Base-by-base conservation (phyloP, 2,329 filamentous ascomycete genomes). In the Harringtonia lauricola region DNA sequence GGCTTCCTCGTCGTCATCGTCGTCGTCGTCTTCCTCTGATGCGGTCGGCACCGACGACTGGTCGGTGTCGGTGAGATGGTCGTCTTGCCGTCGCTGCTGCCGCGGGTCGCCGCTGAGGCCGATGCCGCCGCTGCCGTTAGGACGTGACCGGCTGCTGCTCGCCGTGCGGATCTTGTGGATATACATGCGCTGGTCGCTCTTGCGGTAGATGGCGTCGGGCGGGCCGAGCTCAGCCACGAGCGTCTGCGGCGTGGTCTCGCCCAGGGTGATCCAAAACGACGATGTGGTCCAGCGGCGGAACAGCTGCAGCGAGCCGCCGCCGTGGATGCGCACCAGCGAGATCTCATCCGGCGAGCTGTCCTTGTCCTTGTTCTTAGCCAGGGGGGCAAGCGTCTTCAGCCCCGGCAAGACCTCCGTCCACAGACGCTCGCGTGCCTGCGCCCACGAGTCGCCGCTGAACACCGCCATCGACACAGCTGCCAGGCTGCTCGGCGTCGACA, bases 171-270 rank as follows among this genome's bases (percentile, higher is more conserved):
- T 68, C 59, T 81, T 79, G 59, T 95, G 89, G 42, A 95, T 92
- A 13, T 86, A 84, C 65, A 95, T 83, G 39, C 86, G 78, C 58
- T 88, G 82, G 58, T 95, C 88, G 55, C 84, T 86, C 64, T 94
- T 95, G 49, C 85, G 79, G 62, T 95, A 95, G 36, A 94, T 94
- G 18, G 89, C 86, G 59, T 95, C 90, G 2, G 92, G 92, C 6
- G 92, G 87, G 0, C 92, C 92, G 8, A 98, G 74, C 56, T 95
- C 89, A 46, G 86, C 83, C 18, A 96, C 77, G 3, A 98, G 67
- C 52, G 96, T 88, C 64, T 98, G 92, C 0, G 88, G 86, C 2
- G 86, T 94, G 0, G 90, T 96, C 57, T 92, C 80, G 37, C 87
- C 87, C 0, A 98, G 68, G 3, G 70, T 71, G 43, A 98, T 82